Conservation (phyloP, 805 yeast species). For the Pichia paraexigua region DNA sequence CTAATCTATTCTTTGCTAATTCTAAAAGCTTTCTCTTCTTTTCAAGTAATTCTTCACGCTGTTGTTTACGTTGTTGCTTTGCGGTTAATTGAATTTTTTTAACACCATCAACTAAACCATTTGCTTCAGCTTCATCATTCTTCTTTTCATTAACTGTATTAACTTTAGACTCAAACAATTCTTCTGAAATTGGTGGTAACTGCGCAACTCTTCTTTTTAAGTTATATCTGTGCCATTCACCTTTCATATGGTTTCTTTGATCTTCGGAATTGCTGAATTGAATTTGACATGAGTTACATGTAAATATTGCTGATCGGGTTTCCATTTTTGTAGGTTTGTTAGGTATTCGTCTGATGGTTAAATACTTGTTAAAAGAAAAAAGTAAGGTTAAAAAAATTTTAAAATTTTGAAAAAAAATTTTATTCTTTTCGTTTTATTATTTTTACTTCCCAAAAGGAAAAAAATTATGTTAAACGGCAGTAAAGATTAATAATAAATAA, state of each 20-base stretch:
- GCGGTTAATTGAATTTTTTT: constrained; percentile 5
- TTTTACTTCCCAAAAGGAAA: not conserved
- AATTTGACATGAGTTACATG: constrained; percentile 88
- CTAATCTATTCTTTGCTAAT: constrained; percentile 36
- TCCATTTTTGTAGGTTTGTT: constrained; percentile 1
- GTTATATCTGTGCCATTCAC: constrained; percentile 97
- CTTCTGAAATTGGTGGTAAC: constrained; percentile 52
- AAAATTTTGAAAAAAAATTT: not conserved
- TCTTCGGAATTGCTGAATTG: constrained; percentile 72
- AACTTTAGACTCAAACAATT: constrained; percentile 24
- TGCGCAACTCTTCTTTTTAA: constrained; percentile 87
- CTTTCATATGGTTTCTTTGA: constrained; percentile 90
- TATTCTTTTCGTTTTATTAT: not conserved
- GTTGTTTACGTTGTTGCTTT: constrained; percentile 43
- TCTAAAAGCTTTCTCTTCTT: constrained; percentile 42
- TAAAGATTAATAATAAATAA: constrained; percentile 17
- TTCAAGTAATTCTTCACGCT: constrained; percentile 41
- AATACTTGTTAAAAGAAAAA: not conserved
- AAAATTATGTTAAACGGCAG: not conserved
- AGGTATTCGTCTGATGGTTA: not conserved
- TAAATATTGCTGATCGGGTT: constrained; percentile 23
- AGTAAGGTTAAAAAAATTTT: not conserved
- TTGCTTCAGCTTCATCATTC: constrained; percentile 15
- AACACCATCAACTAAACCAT: constrained; percentile 12
- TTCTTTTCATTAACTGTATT: constrained; percentile 16